These are phyloP conservation scores for Phytophthora pseudosyringae DNA, from an alignment of 352 stramenopile species.

Conservation along the genomic window DNA sequence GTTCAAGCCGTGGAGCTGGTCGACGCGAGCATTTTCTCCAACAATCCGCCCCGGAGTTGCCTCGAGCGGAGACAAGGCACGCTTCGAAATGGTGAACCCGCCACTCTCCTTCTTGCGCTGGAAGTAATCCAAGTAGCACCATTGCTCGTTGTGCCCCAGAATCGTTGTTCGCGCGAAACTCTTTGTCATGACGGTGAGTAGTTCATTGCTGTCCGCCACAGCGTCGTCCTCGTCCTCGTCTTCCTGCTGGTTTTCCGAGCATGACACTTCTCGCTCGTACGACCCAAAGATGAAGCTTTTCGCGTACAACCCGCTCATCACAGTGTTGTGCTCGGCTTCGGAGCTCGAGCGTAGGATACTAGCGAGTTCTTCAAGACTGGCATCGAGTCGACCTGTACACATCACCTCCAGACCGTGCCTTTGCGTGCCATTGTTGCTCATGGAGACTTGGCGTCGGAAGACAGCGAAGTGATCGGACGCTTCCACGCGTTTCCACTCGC, in stretches of 20 bases:
- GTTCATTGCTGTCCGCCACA: constrained; percentile 7
- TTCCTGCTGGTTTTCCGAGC: constrained; percentile 3
- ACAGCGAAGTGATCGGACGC: constrained; percentile 13
- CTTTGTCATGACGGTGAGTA: constrained; percentile 34
- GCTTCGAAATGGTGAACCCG: constrained; percentile 32
- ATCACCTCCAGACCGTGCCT: constrained; percentile 20
- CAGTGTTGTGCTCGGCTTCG: constrained; percentile 30
- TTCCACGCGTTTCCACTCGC: constrained; percentile 23
- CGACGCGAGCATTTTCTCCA: constrained; percentile 7
- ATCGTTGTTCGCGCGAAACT: constrained; percentile 24
- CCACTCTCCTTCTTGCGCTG: constrained; percentile 12
- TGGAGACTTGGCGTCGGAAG: constrained; percentile 9
- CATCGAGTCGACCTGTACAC: constrained; percentile 23
- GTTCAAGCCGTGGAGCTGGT: constrained; percentile 33
- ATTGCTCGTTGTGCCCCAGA: constrained; percentile 38
- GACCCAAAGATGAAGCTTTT: constrained; percentile 43
- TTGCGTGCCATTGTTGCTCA: constrained; percentile 4
- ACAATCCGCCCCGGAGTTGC: constrained; percentile 6
- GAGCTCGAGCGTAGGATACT: constrained; percentile 23
- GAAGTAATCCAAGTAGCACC: constrained; percentile 41
- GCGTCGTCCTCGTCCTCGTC: constrained; percentile 3
- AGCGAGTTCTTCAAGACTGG: constrained; percentile 35
- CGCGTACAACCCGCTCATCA: constrained; percentile 43
- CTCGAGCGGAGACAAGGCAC: constrained; percentile 20
- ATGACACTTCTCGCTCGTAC: constrained; percentile 25